Conservation (phyloP, 1,139 yeast genomes). For the Yamadazyma membranifaciens region DNA sequence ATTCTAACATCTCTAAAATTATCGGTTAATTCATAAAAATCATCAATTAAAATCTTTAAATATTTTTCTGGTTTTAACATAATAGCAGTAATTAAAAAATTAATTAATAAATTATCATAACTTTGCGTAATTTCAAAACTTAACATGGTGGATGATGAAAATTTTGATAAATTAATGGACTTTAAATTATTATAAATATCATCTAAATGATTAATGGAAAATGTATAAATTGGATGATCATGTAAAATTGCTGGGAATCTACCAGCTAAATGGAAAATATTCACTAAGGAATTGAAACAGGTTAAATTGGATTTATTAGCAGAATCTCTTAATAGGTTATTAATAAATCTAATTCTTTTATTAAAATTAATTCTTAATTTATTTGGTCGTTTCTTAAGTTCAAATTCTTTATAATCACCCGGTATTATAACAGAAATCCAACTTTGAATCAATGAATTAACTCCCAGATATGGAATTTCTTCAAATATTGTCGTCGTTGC, state of each 20-base stretch:
- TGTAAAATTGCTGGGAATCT: constrained; percentile 23
- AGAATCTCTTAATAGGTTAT: constrained; percentile 33
- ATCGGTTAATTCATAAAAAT: constrained; percentile 24
- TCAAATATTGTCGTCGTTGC: constrained; percentile 32
- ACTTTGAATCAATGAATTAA: constrained; percentile 30
- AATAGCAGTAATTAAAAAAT: constrained; percentile 43
- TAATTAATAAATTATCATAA: constrained; percentile 29
- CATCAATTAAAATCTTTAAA: constrained; percentile 22
- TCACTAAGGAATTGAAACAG: constrained; percentile 41
- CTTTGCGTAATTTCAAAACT: constrained; percentile 12
- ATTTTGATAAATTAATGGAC: constrained; percentile 13
- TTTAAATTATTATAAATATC: constrained; percentile 30
- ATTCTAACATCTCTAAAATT: constrained; percentile 30
- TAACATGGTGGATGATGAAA: constrained; percentile 16
- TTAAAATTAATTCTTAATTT: constrained; percentile 35
- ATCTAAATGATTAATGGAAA: constrained; percentile 40
- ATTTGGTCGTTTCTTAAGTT: constrained; percentile 23
- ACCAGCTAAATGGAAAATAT: constrained; percentile 44
- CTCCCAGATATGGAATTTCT: constrained; percentile 21
- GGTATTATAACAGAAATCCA: constrained; percentile 38
- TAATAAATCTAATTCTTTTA: constrained; percentile 35
- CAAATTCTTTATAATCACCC: constrained; percentile 35
- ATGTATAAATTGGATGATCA: constrained; percentile 43
- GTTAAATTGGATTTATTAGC: constrained; percentile 37
- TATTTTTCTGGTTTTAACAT: constrained; percentile 39